Conservation (phyloP, 2,329 filamentous ascomycete genomes). For the Phoma sp. region DNA sequence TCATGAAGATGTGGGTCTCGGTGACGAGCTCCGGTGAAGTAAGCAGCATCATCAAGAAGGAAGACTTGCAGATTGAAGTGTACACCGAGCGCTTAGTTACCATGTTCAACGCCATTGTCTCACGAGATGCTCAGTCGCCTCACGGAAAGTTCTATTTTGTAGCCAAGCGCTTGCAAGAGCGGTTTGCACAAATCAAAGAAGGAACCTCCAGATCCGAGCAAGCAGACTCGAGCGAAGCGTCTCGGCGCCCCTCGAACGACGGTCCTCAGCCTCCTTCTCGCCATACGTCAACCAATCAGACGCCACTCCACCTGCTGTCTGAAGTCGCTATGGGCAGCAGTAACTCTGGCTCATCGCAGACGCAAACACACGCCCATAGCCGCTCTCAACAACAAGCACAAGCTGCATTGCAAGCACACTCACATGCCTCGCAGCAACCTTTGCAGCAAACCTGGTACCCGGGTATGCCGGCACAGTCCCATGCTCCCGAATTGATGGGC, state of each 20-base stretch:
- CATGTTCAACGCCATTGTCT: constrained; percentile 54
- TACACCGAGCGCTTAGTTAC: constrained; percentile 55
- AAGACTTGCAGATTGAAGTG: constrained; percentile 55
- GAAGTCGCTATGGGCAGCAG: constrained; percentile 50
- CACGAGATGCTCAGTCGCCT: constrained; percentile 50
- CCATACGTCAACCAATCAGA: constrained; percentile 43
- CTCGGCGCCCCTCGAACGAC: constrained; percentile 26
- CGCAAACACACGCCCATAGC: constrained; percentile 14
- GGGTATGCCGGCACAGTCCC: constrained; percentile 24
- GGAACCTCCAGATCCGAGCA: constrained; percentile 45
- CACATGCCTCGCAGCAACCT: constrained; percentile 27
- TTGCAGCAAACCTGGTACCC: constrained; percentile 40
- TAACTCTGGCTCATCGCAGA: constrained; percentile 20
- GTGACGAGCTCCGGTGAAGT: constrained; percentile 58
- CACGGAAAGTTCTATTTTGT: constrained; percentile 58
- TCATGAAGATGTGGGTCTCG: constrained; percentile 67
- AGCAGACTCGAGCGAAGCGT: constrained; percentile 29
- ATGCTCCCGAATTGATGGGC: constrained; percentile 32
- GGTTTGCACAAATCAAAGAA: constrained; percentile 53
- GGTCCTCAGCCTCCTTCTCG: constrained; percentile 25
- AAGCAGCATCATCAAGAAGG: constrained; percentile 56
- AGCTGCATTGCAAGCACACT: constrained; percentile 33
- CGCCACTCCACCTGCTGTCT: constrained; percentile 47
- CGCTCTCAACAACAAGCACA: constrained; percentile 33
- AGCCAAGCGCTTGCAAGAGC: constrained; percentile 53